Conservation (phyloP, 106 monocot species). For the Vanilla planifolia region DNA sequence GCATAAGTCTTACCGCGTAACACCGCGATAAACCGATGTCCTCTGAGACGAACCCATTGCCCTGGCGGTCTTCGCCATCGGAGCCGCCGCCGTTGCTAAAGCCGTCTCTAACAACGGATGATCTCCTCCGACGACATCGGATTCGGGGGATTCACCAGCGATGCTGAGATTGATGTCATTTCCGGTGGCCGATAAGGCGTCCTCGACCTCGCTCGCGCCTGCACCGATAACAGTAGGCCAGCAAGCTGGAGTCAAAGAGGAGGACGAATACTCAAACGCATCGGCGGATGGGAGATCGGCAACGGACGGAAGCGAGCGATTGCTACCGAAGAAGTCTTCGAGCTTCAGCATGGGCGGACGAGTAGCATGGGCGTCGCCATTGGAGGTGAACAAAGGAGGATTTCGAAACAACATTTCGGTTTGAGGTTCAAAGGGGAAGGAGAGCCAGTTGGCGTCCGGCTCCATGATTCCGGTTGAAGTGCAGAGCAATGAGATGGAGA, state of each 20-base stretch:
- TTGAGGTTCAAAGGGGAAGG: not conserved
- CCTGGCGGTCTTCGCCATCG: not conserved
- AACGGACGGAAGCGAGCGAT: not conserved
- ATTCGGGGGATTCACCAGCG: not conserved
- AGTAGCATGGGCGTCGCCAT: not conserved
- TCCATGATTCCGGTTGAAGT: too few species aligned
- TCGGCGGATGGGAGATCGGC: not conserved
- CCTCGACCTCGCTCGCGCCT: not conserved
- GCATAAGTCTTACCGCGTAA: conserved; percentile 6
- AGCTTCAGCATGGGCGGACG: not conserved
- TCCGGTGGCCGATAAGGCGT: not conserved
- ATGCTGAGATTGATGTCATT: conserved; percentile 3
- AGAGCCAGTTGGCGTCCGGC: not conserved
- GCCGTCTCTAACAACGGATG: not conserved
- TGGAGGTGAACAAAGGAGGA: not conserved
- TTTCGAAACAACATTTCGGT: not conserved
- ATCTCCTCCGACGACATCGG: not conserved
- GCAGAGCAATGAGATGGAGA: too few species aligned
- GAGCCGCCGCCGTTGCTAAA: not conserved
- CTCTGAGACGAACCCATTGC: not conserved
- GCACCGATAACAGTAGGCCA: not conserved
- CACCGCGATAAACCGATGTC: conserved; percentile 5
- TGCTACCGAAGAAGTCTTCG: not conserved
- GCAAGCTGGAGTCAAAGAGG: not conserved
- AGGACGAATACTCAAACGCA: not conserved